Base-by-base conservation (phyloP, 2,329 filamentous ascomycete species). In the Exophiala oligosperma region DNA sequence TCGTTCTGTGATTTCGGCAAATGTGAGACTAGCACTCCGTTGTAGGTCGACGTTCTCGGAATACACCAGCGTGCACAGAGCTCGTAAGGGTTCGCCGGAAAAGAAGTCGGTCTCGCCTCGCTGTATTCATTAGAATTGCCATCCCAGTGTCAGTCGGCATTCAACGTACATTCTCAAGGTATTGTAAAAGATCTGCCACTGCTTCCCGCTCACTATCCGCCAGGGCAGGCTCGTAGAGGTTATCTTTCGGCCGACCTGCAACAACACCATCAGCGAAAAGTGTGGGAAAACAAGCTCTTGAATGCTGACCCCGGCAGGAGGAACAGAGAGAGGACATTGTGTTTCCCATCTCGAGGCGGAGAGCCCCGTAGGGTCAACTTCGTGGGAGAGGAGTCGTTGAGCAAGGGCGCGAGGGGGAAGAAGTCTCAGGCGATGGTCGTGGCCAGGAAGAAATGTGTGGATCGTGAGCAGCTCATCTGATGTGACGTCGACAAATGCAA, bases 41-140 rank as follows among this genome's bases (percentile, higher is more conserved):
- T 99, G 94, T 53, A 99, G 83, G 74, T 99, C 94, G 73, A 99
- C 92, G 78, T 99, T 99, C 76, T 97, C 92, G 57, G 94, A 99
- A 74, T 96, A 99, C 57, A 99, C 94, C 26, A 99, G 84, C 11
- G 93, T 99, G 76, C 91, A 97, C 57, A 99, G 80, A 47, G 94
- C 93, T 76, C 90, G 89, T 57, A 99, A 85, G 47, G 94, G 94
- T 71, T 97, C 92, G 76, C 94, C 94, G 38, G 90, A 88, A 77
- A 99, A 99, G 84, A 99, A 99, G 76, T 99, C 93, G 69, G 92
- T 97, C 75, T 99, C 94, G 72, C 88, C 89, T 72, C 94, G 89
- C 94, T 97, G 73, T 60, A 38, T 29, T 23, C 44, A 26, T 54
- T 59, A 52, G 55, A 17, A 57, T 70, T 66, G 43, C 41, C 49